These are phyloP conservation scores for Chaetothyriales sp. DNA, from an alignment of 2,329 filamentous ascomycete genomes.

Conservation along the genomic window DNA sequence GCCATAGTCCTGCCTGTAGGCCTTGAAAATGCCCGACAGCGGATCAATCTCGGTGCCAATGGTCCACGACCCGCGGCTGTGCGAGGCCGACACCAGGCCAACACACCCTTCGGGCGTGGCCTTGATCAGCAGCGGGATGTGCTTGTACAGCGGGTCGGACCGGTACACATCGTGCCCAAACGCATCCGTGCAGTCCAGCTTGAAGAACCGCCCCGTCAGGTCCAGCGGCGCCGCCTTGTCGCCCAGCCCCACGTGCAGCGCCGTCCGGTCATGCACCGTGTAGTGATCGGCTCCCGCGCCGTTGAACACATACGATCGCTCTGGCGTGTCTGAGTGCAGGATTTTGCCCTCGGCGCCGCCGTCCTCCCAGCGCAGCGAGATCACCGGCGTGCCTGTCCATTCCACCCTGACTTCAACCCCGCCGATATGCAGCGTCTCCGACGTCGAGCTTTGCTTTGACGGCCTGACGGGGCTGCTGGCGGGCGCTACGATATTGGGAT, in stretches of 20 bases:
- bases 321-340: constrained; percentile 47
- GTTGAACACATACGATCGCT: constrained; percentile 51
- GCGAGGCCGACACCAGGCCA: constrained; percentile 52
- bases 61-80: constrained; percentile 48
- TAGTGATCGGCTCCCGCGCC: constrained; percentile 50
- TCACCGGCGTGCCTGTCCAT: constrained; percentile 43
- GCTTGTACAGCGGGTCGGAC: constrained; percentile 60
- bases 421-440: constrained; percentile 31
- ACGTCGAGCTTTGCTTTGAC: constrained; percentile 19
- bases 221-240: constrained; percentile 63
- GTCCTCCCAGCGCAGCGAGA: constrained; percentile 40
- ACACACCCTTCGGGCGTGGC: constrained; percentile 49
- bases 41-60: constrained; percentile 61
- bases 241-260: constrained; percentile 54
- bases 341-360: constrained; percentile 34
- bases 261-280: constrained; percentile 44
- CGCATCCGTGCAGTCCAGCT: constrained; percentile 52
- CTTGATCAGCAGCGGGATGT: constrained; percentile 58
- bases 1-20: constrained; percentile 56
- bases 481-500: constrained; percentile 34
- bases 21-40: constrained; percentile 60
- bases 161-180: constrained; percentile 59
- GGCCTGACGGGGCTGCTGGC: constrained; percentile 20
- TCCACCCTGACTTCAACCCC: constrained; percentile 41
- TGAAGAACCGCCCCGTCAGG: constrained; percentile 50